Conservation (phyloP, 78 protist species). For the Chrysochromulina parva region DNA sequence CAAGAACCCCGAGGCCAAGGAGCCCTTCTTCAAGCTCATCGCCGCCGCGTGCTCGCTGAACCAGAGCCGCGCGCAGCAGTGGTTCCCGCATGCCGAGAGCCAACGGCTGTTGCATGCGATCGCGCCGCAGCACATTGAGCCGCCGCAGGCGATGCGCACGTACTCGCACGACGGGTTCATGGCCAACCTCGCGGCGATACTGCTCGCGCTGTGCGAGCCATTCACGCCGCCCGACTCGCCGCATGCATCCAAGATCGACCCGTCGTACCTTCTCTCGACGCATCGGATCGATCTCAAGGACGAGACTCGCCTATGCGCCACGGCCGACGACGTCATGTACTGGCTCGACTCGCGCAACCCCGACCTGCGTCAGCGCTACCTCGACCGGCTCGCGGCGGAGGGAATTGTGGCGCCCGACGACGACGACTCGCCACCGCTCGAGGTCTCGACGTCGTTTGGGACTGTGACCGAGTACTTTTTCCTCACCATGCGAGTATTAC, state of each 20-base stretch:
- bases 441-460: constrained; percentile 1
- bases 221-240: constrained; percentile 11
- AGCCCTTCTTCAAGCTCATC: not conserved
- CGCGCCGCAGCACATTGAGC: not conserved
- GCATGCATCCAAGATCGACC: constrained; percentile 22
- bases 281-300: not conserved
- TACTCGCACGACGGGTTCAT: not conserved
- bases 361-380: not conserved
- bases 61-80: not conserved
- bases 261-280: constrained; percentile 18
- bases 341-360: constrained; percentile 34
- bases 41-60: not conserved
- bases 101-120: not conserved
- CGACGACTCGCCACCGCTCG: not conserved
- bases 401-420: too few relatives aligned
- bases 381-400: not conserved
- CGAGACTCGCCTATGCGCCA: constrained; percentile 8
- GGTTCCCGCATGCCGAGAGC: not conserved
- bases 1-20: not conserved
- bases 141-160: not conserved
- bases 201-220: constrained; percentile 13
- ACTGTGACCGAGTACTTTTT: constrained; percentile 39
- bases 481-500: constrained; percentile 19
- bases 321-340: not conserved
- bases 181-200: not conserved